Conservation (phyloP, 495 filamentous ascomycete genomes). For the Bryoglossum gracile region DNA sequence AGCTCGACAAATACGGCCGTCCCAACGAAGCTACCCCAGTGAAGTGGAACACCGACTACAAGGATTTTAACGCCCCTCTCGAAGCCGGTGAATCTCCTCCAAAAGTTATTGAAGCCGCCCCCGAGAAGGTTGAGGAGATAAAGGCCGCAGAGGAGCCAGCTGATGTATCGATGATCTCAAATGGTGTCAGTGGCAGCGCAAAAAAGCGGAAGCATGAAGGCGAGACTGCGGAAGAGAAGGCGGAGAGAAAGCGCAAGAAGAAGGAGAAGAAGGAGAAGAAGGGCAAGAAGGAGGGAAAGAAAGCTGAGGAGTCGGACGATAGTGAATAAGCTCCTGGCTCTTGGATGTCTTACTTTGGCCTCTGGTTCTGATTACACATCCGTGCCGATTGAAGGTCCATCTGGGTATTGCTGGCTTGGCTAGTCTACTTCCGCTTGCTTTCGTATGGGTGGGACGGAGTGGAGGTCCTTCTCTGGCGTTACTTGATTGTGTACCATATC, state of each 20-base stretch:
- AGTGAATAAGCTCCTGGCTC: slow-evolving; percentile 40
- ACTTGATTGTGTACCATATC: too few relatives aligned
- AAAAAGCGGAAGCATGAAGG: slow-evolving; percentile 83
- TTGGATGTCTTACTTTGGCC: neutral
- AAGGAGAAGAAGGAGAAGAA: slow-evolving; percentile 58
- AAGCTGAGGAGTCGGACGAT: slow-evolving; percentile 51
- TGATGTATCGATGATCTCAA: slow-evolving; percentile 35
- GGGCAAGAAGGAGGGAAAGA: slow-evolving; percentile 43
- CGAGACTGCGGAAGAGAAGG: slow-evolving; percentile 66
- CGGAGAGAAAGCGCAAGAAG: slow-evolving; percentile 51
- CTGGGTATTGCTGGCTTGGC: neutral
- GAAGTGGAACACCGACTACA: slow-evolving; percentile 84
- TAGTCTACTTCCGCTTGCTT: too few relatives aligned
- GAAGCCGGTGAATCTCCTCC: too few relatives aligned
- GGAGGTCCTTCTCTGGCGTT: too few relatives aligned
- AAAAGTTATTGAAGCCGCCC: slow-evolving; percentile 33
- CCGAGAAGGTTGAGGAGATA: slow-evolving; percentile 27
- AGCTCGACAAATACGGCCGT: slow-evolving; percentile 94
- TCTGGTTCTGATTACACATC: neutral
- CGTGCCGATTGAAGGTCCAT: neutral
- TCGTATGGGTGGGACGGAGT: too few relatives aligned
- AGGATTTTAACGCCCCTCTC: slow-evolving; percentile 61
- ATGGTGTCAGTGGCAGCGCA: slow-evolving; percentile 32
- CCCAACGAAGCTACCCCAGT: slow-evolving; percentile 86
- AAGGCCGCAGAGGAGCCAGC: slow-evolving; percentile 33